These are phyloP conservation scores for Chaetomium sp. DNA, from an alignment of 2,329 filamentous ascomycete genomes.

Conservation along the genomic window DNA sequence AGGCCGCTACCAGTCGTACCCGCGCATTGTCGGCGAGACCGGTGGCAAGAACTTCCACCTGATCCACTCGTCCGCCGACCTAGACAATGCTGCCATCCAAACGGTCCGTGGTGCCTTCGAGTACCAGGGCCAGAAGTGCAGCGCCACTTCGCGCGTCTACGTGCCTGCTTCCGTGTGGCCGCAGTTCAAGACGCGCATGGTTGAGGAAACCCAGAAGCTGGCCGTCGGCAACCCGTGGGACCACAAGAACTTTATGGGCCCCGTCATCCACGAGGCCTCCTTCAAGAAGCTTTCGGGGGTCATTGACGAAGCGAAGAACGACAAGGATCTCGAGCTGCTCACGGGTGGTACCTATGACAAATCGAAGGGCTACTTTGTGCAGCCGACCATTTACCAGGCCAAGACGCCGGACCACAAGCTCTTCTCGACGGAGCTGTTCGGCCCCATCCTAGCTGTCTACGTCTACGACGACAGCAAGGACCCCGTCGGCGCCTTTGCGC, in stretches of 20 bases:
- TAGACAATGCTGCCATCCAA: slow-evolving; percentile 49
- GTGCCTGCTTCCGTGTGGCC: slow-evolving; percentile 52
- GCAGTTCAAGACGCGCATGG: slow-evolving; percentile 44
- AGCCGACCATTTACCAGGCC: slow-evolving; percentile 51
- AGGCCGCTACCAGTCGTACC: slow-evolving; percentile 78
- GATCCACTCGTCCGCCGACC: slow-evolving; percentile 50
- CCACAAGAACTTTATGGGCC: slow-evolving; percentile 47
- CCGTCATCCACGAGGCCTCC: slow-evolving; percentile 52
- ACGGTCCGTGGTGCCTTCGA: slow-evolving; percentile 54
- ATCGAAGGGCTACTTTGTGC: slow-evolving; percentile 48
- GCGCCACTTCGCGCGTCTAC: slow-evolving; percentile 55
- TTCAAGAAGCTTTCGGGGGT: slow-evolving; percentile 50
- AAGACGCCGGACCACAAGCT: slow-evolving; percentile 47
- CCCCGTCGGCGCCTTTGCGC: slow-evolving; percentile 47
- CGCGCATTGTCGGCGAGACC: slow-evolving; percentile 54
- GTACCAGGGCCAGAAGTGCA: slow-evolving; percentile 57
- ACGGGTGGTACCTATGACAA: slow-evolving; percentile 49
- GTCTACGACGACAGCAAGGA: slow-evolving; percentile 51
- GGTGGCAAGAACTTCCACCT: slow-evolving; percentile 58
- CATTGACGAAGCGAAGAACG: slow-evolving; percentile 50
- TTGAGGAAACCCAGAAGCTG: slow-evolving; percentile 43
- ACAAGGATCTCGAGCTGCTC: slow-evolving; percentile 47
- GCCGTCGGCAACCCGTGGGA: slow-evolving; percentile 39
- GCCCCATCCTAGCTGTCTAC: slow-evolving; percentile 49
- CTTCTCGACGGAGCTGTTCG: slow-evolving; percentile 52